Conservation (phyloP, 2,329 filamentous ascomycete genomes). For the Calonectria fujianensis region DNA sequence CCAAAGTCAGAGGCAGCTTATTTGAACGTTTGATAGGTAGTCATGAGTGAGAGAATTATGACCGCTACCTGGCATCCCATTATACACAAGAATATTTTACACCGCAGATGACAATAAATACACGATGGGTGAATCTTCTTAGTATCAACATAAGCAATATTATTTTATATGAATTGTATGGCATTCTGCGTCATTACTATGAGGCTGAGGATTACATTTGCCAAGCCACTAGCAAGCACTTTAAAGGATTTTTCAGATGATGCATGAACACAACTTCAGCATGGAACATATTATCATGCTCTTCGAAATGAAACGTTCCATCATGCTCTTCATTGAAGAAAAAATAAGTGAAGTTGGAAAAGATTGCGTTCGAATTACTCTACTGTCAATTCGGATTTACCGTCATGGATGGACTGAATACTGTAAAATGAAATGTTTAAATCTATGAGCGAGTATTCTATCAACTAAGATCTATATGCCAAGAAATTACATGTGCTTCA, state of each 20-base stretch:
- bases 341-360: background rate
- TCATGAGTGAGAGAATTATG: background rate
- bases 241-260: background rate
- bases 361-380: background rate
- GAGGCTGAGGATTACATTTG: background rate
- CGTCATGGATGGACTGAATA: background rate
- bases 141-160: background rate
- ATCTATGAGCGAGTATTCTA: background rate
- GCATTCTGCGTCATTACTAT: background rate
- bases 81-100: background rate
- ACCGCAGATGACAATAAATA: background rate
- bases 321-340: no score
- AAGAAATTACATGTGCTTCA: background rate
- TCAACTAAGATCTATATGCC: background rate
- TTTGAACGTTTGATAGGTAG: background rate
- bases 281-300: no score
- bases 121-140: background rate
- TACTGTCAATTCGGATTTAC: background rate
- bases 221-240: background rate
- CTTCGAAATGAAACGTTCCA: no score
- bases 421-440: background rate
- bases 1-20: background rate
- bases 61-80: background rate
- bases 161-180: background rate
- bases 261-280: no score